Conservation (phyloP, 2,329 filamentous ascomycete species). For the Fusarium mangiferae region DNA sequence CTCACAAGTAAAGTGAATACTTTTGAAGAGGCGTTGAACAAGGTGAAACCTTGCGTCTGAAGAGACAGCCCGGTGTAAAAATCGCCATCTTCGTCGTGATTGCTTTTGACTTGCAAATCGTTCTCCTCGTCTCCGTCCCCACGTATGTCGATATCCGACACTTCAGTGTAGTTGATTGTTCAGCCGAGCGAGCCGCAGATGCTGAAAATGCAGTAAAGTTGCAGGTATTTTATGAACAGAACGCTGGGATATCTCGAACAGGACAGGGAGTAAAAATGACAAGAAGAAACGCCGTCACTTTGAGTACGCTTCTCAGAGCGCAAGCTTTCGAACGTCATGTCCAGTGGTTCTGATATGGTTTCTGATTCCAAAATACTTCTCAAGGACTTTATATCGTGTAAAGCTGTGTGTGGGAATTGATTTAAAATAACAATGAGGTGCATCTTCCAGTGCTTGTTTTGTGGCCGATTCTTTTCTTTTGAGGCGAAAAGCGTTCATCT, state of each 20-base stretch:
- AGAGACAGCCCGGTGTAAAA: too few species aligned
- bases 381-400: neutral
- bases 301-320: neutral
- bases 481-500: neutral
- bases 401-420: neutral
- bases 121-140: neutral
- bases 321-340: neutral
- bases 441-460: neutral
- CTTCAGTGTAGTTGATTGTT: neutral
- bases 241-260: neutral
- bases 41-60: neutral
- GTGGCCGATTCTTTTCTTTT: neutral
- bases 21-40: neutral
- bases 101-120: neutral
- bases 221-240: neutral
- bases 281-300: neutral
- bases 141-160: neutral
- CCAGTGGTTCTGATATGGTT: neutral
- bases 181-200: neutral
- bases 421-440: neutral
- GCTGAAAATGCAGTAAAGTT: neutral
- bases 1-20: neutral
- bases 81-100: neutral
- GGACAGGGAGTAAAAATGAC: neutral
- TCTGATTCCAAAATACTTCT: neutral